phyloP scores from a whole-genome alignment of 345 rosid genomes.

The Eucalyptus curtisii region DNA sequence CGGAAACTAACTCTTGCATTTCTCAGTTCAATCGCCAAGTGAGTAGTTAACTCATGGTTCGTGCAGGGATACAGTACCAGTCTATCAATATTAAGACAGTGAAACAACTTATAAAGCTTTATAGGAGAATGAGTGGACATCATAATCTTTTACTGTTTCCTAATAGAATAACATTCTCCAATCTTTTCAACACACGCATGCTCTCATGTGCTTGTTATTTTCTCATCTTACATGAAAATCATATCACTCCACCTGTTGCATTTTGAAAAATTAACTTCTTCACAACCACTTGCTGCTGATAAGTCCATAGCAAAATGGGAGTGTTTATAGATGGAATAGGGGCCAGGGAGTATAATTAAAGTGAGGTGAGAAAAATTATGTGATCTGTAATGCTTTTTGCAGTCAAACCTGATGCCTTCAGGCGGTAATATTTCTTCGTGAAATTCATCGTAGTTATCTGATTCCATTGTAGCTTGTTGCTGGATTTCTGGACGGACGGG shows the following conservation, averaged over 20 bases:
- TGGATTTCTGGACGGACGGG: conserved; percentile 38
- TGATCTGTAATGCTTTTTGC: not conserved
- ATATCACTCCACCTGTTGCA: not conserved
- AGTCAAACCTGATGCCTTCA: not conserved
- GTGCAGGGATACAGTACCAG: not conserved
- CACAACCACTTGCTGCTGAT: not conserved
- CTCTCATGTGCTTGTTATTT: not conserved
- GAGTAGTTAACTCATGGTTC: not conserved
- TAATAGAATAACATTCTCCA: not conserved
- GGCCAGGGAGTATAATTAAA: not conserved
- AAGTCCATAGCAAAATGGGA: not conserved
- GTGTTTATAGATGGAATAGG: not conserved
- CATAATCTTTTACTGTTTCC: not conserved
- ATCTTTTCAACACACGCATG: not conserved
- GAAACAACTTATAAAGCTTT: not conserved
- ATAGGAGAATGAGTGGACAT: not conserved
- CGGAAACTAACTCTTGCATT: not conserved
- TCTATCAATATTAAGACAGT: not conserved
- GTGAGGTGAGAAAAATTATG: rapidly evolving
- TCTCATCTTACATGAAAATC: not conserved
- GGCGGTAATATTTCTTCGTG: not conserved
- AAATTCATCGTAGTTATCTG: not conserved
- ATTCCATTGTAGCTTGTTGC: conserved; percentile 38
- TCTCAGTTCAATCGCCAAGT: not conserved
- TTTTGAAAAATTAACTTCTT: not conserved